phyloP scores from a whole-genome alignment of 2,329 filamentous ascomycete species.

The Scortechinia acanthostroma region DNA sequence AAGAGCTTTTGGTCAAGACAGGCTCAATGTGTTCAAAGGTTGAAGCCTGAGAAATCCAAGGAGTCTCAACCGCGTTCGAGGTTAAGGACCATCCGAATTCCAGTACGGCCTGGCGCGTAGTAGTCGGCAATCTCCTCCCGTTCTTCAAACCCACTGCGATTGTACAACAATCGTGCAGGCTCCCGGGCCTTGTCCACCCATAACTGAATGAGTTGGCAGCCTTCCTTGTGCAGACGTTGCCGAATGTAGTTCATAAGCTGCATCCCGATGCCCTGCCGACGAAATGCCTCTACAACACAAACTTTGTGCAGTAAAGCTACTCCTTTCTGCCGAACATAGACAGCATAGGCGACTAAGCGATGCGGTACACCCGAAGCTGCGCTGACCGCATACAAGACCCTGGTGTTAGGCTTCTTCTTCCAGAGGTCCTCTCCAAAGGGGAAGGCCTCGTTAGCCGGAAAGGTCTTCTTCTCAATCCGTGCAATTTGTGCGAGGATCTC shows the following conservation, averaged over 20 bases:
- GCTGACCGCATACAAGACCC: not conserved
- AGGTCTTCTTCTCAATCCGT: conserved; percentile 2
- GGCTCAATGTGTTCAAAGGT: no score
- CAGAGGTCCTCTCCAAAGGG: not conserved
- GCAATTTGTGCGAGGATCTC: conserved; percentile 1
- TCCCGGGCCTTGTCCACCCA: conserved; percentile 3
- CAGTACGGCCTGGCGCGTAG: not conserved
- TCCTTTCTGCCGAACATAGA: conserved; percentile 1
- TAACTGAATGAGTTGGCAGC: not conserved
- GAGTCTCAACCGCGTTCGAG: not conserved
- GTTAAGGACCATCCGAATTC: not conserved
- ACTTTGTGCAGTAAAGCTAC: not conserved
- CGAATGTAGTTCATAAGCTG: not conserved
- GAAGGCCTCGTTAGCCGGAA: not conserved
- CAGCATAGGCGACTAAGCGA: not conserved
- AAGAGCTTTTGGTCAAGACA: no score
- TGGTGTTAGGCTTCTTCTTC: conserved; percentile 1
- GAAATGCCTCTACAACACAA: not conserved
- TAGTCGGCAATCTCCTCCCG: not conserved
- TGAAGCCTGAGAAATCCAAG: no score
- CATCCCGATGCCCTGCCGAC: not conserved
- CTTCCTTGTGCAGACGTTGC: not conserved
- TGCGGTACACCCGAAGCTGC: not conserved
- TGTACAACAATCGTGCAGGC: not conserved
- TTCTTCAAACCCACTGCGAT: not conserved